Base-by-base conservation (phyloP, 2,329 filamentous ascomycete genomes). In the Aspergillus clavatus region DNA sequence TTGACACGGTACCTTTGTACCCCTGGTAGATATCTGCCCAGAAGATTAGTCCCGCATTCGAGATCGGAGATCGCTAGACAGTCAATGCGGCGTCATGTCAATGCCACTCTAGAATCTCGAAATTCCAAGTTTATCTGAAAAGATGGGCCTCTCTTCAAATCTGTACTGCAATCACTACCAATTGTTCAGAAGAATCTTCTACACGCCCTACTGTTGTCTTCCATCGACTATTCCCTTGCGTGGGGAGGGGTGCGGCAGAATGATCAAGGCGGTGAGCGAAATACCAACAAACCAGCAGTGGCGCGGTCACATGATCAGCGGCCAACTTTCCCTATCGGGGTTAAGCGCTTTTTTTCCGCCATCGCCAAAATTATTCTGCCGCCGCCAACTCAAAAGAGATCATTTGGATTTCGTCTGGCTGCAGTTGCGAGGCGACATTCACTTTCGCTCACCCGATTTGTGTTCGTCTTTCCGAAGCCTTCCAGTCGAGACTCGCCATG, bases 401-500 rank as follows among this genome's bases (percentile, higher is more conserved):
- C 56, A 56, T 57, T 52, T 53, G 51, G 52, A 44, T 43, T 45
- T 36, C 39, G 18, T 50, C 45, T 43, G 23, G n/a, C n/a, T n/a
- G n/a, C n/a, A n/a, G n/a, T n/a, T 39, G 14, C 11, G 27, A 31
- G 38, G 40, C 46, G 37, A 40, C 29, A 29, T 37, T 42, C 38
- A 41, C 45, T 47, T 36, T 50, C 49, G 45, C 44, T 42, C 38
- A 37, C 47, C 43, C 23, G 38, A 41, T 38, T 43, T 46, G 38
- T 16, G 43, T 29, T 27, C 43, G 40, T 48, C 43, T 43, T 39
- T 50, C 31, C 49, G 51, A 7, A 43, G 42, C 40, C 16, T 48
- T 48, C 46, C 40, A 44, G 44, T 50, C 39, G 42, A 47, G 47
- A 29, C 43, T 43, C 55, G 59, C 53, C 54, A 82, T 83, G 79